Evolutionary conservation across 2,329 filamentous ascomycete genomes (phyloP).

Genomic region (Hymenoscyphus fraxineus): DNA sequence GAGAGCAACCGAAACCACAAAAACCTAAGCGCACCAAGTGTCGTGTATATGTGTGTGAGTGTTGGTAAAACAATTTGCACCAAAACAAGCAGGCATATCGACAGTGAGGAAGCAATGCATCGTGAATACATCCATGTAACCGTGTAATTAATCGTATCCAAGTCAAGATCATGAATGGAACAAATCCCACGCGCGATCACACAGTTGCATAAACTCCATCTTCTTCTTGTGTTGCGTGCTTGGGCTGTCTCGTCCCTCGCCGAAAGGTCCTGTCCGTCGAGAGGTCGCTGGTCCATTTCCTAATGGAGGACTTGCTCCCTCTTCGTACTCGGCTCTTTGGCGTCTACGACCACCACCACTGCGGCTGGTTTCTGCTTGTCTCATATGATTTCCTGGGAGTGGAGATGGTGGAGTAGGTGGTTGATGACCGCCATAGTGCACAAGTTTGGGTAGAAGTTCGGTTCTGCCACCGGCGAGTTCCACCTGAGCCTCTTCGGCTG

Average conservation of each 20-base stretch:
- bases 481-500: conserved; percentile 91
- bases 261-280: conserved; percentile 64
- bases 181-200: conserved; percentile 89
- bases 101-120: background rate
- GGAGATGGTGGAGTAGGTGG: conserved; percentile 75
- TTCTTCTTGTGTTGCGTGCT: conserved; percentile 83
- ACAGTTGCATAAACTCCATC: conserved; percentile 84
- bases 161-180: conserved; percentile 74
- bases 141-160: conserved; percentile 1
- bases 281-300: conserved; percentile 65
- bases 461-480: conserved; percentile 87
- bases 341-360: conserved; percentile 68
- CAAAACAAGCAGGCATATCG: background rate
- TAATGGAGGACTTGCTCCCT: conserved; percentile 80
- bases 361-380: conserved; percentile 34
- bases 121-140: background rate
- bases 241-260: conserved; percentile 76
- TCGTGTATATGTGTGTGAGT: background rate
- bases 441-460: conserved; percentile 85
- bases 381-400: conserved; percentile 34
- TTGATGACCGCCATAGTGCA: conserved; percentile 93
- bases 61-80: conserved; percentile 7
- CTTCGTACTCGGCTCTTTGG: conserved; percentile 86
- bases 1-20: background rate
- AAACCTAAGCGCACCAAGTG: background rate